Evolutionary conservation across 1,139 yeast genomes (phyloP).

Genomic region (Waltiozyma sp.): DNA sequence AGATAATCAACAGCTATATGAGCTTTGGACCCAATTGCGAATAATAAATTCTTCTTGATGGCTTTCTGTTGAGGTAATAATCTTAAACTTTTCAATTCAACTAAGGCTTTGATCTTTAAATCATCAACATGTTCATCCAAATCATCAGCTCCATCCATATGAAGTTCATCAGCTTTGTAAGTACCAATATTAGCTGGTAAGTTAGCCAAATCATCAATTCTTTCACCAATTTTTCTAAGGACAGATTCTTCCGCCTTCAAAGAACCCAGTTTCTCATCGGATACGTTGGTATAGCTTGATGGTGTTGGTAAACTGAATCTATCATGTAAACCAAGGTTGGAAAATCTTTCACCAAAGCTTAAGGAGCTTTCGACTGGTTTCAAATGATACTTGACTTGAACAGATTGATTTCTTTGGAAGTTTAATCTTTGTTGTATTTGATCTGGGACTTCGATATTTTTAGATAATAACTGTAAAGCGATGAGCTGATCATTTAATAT

Average conservation of each 20-base stretch:
- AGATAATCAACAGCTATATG: constrained; percentile 38
- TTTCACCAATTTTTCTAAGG: constrained; percentile 46
- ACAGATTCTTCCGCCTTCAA: constrained; percentile 26
- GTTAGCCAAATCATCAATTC: constrained; percentile 66
- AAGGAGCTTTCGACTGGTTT: constrained; percentile 20
- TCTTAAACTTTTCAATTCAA: constrained; percentile 76
- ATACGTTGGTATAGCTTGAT: constrained; percentile 3
- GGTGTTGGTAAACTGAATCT: constrained; percentile 20
- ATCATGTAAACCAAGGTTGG: constrained; percentile 23
- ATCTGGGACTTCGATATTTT: constrained; percentile 67
- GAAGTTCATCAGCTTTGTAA: constrained; percentile 31
- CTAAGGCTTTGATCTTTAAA: constrained; percentile 52
- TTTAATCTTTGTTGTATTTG: constrained; percentile 7
- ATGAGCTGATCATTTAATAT: constrained; percentile 57
- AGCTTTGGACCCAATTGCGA: constrained; percentile 53
- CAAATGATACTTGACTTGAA: constrained; percentile 1
- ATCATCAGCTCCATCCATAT: constrained; percentile 32
- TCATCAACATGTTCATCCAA: constrained; percentile 30
- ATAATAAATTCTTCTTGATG: constrained; percentile 62
- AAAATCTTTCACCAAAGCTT: constrained; percentile 24
- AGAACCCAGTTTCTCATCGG: constrained; percentile 8
- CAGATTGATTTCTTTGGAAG: constrained; percentile 2
- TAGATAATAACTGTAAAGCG: constrained; percentile 67
- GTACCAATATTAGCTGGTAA: constrained; percentile 72
- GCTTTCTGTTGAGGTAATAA: constrained; percentile 78